Evolutionary conservation across 176 grass and related monocot species (phyloP).

Genomic region (Avena eriantha): DNA sequence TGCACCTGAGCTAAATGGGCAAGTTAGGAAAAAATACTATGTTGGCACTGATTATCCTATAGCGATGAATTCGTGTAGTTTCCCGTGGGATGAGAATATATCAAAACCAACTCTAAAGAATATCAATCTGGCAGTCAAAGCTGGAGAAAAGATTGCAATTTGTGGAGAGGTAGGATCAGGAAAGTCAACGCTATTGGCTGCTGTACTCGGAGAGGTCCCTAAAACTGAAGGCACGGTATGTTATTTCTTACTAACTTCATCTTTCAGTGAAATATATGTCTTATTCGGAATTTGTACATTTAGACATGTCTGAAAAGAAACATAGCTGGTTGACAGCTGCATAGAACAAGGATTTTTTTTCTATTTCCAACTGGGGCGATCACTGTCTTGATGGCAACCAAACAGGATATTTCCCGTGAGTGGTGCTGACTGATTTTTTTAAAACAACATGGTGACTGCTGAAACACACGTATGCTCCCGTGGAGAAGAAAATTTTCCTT

Average conservation of each 20-base stretch:
- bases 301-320: not conserved
- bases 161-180: conserved; percentile 96
- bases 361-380: not conserved
- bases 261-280: not conserved
- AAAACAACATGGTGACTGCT: not conserved
- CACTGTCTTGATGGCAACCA: not conserved
- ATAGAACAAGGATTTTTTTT: not conserved
- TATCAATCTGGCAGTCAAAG: conserved; percentile 68
- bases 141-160: conserved; percentile 80
- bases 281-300: conserved; percentile 1
- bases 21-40: conserved; percentile 47
- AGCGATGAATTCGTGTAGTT: conserved; percentile 61
- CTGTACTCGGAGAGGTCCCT: conserved; percentile 76
- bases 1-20: conserved; percentile 65
- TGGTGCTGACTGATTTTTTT: not conserved
- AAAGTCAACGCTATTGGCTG: conserved; percentile 85
- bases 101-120: conserved; percentile 68
- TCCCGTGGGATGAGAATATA: conserved; percentile 85
- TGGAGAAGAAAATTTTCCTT: not conserved
- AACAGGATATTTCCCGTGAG: not conserved
- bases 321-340: not conserved
- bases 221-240: conserved; percentile 72
- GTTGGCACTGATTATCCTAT: conserved; percentile 48
- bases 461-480: not conserved
- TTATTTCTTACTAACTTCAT: conserved; percentile 26